These are phyloP conservation scores for Kitagawia praeruptora DNA, from an alignment of 129 eudicot genomes.

Conservation along the genomic window DNA sequence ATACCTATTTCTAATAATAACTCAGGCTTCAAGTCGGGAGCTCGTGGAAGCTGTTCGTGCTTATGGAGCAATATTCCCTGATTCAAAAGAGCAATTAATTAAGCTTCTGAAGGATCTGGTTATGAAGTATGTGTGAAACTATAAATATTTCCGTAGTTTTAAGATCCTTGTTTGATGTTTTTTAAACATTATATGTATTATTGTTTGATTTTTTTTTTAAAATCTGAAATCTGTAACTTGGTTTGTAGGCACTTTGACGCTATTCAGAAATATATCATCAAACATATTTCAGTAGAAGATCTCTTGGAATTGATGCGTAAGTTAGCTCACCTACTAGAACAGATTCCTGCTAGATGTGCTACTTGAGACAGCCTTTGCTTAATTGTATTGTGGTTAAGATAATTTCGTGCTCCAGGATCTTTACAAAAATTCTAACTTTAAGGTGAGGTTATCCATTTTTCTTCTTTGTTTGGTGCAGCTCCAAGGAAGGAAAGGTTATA, in stretches of 20 bases:
- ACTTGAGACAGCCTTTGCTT: neutral
- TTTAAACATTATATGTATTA: slow-evolving; percentile 1
- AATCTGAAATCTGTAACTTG: slow-evolving; percentile 12
- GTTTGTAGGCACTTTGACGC: slow-evolving; percentile 74
- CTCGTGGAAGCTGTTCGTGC: slow-evolving; percentile 92
- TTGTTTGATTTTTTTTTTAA: slow-evolving; percentile 1
- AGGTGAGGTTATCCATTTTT: neutral
- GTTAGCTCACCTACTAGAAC: slow-evolving; percentile 21
- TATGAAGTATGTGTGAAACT: slow-evolving; percentile 35
- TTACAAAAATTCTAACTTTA: neutral
- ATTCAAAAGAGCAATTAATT: slow-evolving; percentile 71
- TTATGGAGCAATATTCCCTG: slow-evolving; percentile 76
- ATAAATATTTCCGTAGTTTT: neutral
- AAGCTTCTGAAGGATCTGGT: slow-evolving; percentile 65
- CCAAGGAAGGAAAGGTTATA: neutral
- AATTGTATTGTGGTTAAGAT: neutral
- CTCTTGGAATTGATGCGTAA: slow-evolving; percentile 57
- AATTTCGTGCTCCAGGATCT: neutral
- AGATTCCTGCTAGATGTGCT: neutral
- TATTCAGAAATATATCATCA: slow-evolving; percentile 48
- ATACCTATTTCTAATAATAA: slow-evolving; percentile 11
- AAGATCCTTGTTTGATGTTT: slow-evolving; percentile 12
- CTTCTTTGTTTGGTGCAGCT: neutral
- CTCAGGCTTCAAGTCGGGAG: slow-evolving; percentile 80
- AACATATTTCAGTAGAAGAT: slow-evolving; percentile 43